A percentile compares a stretch with the other conserved stretches of the same genome.
These are phyloP conservation scores for Endocalyx cinctus DNA, from an alignment of 2,329 filamentous ascomycete species.

Conservation along the genomic window DNA sequence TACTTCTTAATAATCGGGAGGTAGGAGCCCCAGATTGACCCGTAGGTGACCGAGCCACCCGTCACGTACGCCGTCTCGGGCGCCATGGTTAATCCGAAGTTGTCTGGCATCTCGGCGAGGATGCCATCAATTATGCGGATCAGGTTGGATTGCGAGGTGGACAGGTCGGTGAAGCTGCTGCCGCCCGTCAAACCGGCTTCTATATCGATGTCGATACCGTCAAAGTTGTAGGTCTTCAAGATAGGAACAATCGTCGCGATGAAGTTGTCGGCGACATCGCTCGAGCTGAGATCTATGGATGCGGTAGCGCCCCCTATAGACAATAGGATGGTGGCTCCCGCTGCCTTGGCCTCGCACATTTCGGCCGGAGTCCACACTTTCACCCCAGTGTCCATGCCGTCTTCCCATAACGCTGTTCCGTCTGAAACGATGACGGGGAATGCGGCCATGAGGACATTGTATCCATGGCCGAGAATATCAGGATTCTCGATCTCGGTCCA, in stretches of 20 bases:
- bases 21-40: conserved; percentile 32
- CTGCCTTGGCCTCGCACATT: conserved; percentile 30
- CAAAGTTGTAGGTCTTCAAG: conserved; percentile 31
- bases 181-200: conserved; percentile 27
- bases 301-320: conserved; percentile 31
- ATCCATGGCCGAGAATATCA: conserved; percentile 24
- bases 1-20: conserved; percentile 34
- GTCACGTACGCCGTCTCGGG: conserved; percentile 33
- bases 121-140: conserved; percentile 32
- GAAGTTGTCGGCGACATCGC: conserved; percentile 29
- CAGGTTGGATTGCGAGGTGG: conserved; percentile 28
- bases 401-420: conserved; percentile 28
- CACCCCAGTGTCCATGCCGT: conserved; percentile 28
- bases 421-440: conserved; percentile 31
- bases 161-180: conserved; percentile 25
- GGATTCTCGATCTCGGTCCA: conserved; percentile 29
- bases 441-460: conserved; percentile 31
- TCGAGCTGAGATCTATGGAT: conserved; percentile 27
- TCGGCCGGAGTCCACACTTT: conserved; percentile 26
- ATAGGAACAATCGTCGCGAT: conserved; percentile 30
- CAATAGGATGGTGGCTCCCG: conserved; percentile 28
- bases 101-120: conserved; percentile 49
- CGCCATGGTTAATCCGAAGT: conserved; percentile 50
- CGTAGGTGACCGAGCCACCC: conserved; percentile 26
- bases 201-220: conserved; percentile 33